A percentile compares a stretch with the other conserved stretches of the same genome.
Conservation (phyloP, 305 asterid species). For the Fraxinus greggii region DNA sequence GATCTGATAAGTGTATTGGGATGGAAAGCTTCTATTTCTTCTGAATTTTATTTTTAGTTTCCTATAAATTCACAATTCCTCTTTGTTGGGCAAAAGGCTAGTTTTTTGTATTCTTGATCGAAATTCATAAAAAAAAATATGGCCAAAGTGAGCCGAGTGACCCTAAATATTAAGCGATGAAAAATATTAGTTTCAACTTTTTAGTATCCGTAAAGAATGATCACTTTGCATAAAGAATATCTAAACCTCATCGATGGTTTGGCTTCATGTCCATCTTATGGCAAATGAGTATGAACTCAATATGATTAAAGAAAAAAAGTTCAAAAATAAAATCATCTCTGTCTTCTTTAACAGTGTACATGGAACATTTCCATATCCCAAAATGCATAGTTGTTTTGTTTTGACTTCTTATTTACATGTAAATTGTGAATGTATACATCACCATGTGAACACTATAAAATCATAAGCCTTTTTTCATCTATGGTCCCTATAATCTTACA, state of each 20-base stretch:
- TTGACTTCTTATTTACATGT: neutral
- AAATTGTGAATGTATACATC: neutral
- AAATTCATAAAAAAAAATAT: neutral
- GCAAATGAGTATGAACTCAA: neutral
- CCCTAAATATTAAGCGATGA: conserved; percentile 10
- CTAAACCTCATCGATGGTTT: neutral
- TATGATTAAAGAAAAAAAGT: neutral
- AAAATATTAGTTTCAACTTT: neutral
- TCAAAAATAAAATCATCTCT: too few species aligned
- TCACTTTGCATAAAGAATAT: neutral
- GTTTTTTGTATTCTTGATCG: neutral
- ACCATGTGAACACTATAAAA: conserved; percentile 13
- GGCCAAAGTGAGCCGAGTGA: conserved; percentile 15
- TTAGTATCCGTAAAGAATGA: neutral
- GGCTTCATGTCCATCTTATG: neutral
- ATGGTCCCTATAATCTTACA: conserved; percentile 9
- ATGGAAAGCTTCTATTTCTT: neutral
- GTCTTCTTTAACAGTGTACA: neutral
- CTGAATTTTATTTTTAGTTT: neutral
- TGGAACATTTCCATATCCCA: neutral
- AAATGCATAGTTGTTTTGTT: neutral
- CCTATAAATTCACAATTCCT: neutral
- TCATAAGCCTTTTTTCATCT: neutral
- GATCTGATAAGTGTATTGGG: conserved; percentile 17
- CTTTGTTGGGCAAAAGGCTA: neutral